Conservation (phyloP, 169 alveolate species). For the Neospora caninum region DNA sequence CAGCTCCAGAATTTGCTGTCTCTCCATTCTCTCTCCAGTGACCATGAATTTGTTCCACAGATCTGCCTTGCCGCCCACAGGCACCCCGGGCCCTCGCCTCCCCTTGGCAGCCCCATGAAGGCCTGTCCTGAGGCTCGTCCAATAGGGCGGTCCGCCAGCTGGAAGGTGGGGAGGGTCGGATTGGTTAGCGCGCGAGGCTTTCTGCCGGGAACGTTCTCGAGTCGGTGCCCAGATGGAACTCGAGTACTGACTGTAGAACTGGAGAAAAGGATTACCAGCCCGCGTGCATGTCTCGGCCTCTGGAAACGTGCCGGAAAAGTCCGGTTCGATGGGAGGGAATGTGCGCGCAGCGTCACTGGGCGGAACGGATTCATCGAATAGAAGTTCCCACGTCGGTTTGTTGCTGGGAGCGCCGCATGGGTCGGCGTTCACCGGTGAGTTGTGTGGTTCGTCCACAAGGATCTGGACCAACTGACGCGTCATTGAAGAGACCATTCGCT, state of each 20-base stretch:
- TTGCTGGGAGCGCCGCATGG: not conserved
- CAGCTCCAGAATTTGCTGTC: not conserved
- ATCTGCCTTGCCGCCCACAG: not conserved
- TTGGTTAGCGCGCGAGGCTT: not conserved
- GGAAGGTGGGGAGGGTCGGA: too few relatives aligned
- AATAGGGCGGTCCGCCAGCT: not conserved
- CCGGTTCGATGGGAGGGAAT: constrained; percentile 49
- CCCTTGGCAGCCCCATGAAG: not conserved
- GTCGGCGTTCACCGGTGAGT: not conserved
- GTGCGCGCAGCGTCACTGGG: constrained; percentile 9
- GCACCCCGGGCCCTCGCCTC: not conserved
- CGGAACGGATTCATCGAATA: constrained; percentile 45
- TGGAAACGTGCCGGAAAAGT: not conserved
- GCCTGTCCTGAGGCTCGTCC: not conserved
- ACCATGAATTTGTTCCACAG: constrained; percentile 9
- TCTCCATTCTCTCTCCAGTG: not conserved
- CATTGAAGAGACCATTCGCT: constrained; percentile 83
- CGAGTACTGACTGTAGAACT: not conserved
- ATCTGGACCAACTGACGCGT: constrained; percentile 53
- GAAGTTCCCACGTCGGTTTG: constrained; percentile 39
- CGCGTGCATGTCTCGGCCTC: not conserved
- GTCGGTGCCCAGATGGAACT: not conserved
- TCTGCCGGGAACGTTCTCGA: not conserved
- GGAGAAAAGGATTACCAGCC: constrained; percentile 9
- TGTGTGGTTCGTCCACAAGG: not conserved